These are phyloP conservation scores for Protomyces gravidus DNA, from an alignment of 1,139 yeast genomes.

Conservation along the genomic window DNA sequence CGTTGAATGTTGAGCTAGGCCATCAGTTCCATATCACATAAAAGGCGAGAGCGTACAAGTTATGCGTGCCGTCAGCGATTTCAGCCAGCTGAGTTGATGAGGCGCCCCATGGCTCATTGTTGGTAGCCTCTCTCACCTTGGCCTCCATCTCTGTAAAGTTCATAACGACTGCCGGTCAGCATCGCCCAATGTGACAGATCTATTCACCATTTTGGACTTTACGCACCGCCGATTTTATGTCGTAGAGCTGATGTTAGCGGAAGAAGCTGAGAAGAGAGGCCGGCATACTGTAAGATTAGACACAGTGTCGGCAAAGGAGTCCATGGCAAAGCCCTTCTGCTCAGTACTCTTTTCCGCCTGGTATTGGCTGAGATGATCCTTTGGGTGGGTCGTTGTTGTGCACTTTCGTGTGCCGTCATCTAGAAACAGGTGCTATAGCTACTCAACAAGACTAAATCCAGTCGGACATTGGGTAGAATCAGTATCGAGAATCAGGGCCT, in stretches of 20 bases:
- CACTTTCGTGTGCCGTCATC: neutral
- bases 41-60: constrained; percentile 47
- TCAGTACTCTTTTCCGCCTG: neutral
- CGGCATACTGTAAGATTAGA: constrained; percentile 16
- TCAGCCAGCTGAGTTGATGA: constrained; percentile 84
- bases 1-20: constrained; percentile 45
- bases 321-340: neutral
- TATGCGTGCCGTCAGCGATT: constrained; percentile 91
- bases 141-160: constrained; percentile 94
- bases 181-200: neutral
- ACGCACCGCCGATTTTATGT: constrained; percentile 94
- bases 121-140: constrained; percentile 62
- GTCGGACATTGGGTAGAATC: no score
- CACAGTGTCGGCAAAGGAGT: constrained; percentile 13
- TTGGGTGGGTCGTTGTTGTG: neutral
- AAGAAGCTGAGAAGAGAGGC: neutral
- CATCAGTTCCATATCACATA: constrained; percentile 8
- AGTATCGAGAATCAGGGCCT: no score
- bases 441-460: no score
- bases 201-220: constrained; percentile 79
- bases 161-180: constrained; percentile 56
- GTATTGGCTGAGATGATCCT: neutral
- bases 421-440: no score
- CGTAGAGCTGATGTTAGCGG: constrained; percentile 50
- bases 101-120: constrained; percentile 99